A percentile compares a stretch with the other conserved stretches of the same genome.
Evolutionary conservation across 208 protist species (phyloP).

Genomic region (Trypanosomatidae sp.): DNA sequence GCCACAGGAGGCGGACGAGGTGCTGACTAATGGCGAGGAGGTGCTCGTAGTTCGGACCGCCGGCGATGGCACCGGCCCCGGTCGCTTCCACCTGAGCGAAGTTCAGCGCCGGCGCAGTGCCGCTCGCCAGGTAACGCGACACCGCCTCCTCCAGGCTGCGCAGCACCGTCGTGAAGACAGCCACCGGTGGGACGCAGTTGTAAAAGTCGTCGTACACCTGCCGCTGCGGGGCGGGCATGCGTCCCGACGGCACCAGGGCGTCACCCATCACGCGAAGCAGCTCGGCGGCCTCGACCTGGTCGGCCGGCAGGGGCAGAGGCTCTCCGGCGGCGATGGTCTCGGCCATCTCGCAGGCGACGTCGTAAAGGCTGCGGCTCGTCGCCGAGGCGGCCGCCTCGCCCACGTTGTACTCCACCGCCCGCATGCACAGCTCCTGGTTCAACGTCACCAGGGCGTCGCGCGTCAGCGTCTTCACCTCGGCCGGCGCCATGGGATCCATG

Average conservation of each 20-base stretch:
- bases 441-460: conserved; percentile 35
- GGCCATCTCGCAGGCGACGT: conserved; percentile 84
- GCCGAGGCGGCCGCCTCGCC: conserved; percentile 91
- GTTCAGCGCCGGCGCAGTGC: conserved; percentile 39
- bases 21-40: conserved; percentile 57
- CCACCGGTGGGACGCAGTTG: conserved; percentile 74
- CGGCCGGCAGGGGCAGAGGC: conserved; percentile 45
- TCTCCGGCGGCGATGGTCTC: conserved; percentile 28
- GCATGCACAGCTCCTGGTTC: conserved; percentile 78
- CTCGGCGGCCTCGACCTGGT: conserved; percentile 50
- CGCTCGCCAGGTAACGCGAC: conserved; percentile 46
- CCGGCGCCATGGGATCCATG: conserved; percentile 14
- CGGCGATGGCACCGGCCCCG: no score
- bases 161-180: conserved; percentile 60
- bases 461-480: conserved; percentile 18
- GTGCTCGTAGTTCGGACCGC: no score
- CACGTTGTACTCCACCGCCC: conserved; percentile 84
- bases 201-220: conserved; percentile 95
- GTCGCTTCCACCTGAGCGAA: conserved; percentile 60
- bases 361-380: conserved; percentile 38
- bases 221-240: conserved; percentile 81
- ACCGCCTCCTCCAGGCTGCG: conserved; percentile 74
- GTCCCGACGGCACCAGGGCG: conserved; percentile 85
- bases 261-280: conserved; percentile 87
- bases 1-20: conserved; percentile 51